These are phyloP conservation scores for Abrus precatorius DNA, from an alignment of 306 rosid species.

Conservation along the genomic window DNA sequence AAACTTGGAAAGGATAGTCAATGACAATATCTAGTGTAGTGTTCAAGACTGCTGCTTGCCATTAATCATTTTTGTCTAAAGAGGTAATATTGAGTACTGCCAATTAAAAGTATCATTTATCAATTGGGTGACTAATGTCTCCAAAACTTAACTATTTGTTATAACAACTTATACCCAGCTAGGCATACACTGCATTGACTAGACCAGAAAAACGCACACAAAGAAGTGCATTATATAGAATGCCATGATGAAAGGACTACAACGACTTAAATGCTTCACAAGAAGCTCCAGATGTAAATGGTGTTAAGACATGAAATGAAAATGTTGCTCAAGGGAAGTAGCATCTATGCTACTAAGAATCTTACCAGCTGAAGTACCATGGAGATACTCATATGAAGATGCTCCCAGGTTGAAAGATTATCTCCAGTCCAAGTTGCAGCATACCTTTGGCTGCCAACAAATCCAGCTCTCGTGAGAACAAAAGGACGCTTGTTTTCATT, in stretches of 20 bases:
- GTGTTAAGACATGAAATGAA: constrained; percentile 29
- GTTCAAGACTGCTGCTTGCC: constrained; percentile 11
- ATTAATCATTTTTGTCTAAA: constrained; percentile 8
- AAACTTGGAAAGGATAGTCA: constrained; percentile 26
- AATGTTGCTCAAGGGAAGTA: constrained; percentile 39
- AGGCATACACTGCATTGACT: background rate
- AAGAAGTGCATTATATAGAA: constrained; percentile 26
- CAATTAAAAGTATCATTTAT: constrained; percentile 11
- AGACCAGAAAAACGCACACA: constrained; percentile 6
- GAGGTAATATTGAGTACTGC: background rate
- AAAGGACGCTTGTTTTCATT: constrained; percentile 83
- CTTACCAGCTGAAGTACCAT: constrained; percentile 97
- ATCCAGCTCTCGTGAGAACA: constrained; percentile 97
- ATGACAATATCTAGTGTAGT: background rate
- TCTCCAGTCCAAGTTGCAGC: constrained; percentile 99
- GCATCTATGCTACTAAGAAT: constrained; percentile 32
- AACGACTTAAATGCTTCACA: constrained; percentile 28
- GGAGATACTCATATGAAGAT: constrained; percentile 95
- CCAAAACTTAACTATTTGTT: constrained; percentile 31
- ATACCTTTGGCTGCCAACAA: constrained; percentile 91
- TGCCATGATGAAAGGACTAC: constrained; percentile 19
- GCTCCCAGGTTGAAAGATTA: constrained; percentile 95
- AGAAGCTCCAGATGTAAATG: constrained; percentile 31
- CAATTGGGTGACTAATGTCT: constrained; percentile 29
- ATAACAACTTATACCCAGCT: constrained; percentile 34